These are phyloP conservation scores for Nicotiana paniculata DNA, from an alignment of 257 asterid genomes.

Conservation along the genomic window DNA sequence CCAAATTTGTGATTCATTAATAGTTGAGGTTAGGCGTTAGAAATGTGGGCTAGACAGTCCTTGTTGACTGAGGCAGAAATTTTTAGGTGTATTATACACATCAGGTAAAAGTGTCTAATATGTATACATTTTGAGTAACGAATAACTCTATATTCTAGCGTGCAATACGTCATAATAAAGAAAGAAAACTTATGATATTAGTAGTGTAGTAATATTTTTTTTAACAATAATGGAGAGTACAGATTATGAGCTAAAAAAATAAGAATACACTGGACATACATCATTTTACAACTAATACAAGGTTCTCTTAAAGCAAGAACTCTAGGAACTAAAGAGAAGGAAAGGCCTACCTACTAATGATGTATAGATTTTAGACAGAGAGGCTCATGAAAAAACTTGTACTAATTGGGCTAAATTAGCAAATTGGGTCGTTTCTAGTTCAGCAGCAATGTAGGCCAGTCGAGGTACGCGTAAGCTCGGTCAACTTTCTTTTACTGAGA, in stretches of 20 bases:
- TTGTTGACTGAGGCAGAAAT: too few species aligned
- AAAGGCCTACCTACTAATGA: not conserved
- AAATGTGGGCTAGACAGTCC: too few species aligned
- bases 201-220: not conserved
- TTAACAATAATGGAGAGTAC: not conserved
- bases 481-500: not conserved
- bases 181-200: not conserved
- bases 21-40: too few species aligned
- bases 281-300: not conserved
- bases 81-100: too few species aligned
- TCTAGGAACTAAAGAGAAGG: not conserved
- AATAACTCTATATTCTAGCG: too few species aligned
- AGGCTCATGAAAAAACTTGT: not conserved
- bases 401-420: not conserved
- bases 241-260: not conserved
- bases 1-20: too few species aligned
- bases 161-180: too few species aligned
- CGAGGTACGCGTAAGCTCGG: not conserved
- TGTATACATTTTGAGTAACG: too few species aligned
- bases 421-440: not conserved
- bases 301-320: slow-evolving; percentile 5
- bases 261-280: not conserved
- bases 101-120: too few species aligned
- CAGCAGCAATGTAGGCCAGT: not conserved
- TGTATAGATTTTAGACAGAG: not conserved